A percentile compares a stretch with the other conserved stretches of the same genome.
Evolutionary conservation across 371 early-diverging fungal genomes (phyloP).

Genomic region (Mortierella polycephala): DNA sequence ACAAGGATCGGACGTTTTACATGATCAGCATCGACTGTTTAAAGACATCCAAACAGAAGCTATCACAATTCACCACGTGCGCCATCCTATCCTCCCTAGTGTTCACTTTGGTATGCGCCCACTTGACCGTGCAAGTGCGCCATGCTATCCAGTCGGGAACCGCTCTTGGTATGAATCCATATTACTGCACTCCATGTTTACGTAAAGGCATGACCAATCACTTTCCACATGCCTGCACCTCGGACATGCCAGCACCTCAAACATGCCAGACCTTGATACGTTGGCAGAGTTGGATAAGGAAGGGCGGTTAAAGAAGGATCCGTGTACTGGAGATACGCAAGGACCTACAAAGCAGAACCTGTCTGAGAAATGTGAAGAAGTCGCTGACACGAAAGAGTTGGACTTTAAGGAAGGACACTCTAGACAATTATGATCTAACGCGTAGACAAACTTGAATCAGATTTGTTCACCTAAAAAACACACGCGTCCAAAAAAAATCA

Average conservation of each 20-base stretch:
- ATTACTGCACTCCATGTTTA: constrained; percentile 28
- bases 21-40: background rate
- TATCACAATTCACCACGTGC: background rate
- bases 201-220: constrained; percentile 39
- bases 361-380: background rate
- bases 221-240: constrained; percentile 31
- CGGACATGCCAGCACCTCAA: constrained; percentile 5
- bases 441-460: too few species aligned
- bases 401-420: background rate
- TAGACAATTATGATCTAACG: too few species aligned
- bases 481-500: too few species aligned
- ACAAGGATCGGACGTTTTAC: background rate
- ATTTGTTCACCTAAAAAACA: too few species aligned
- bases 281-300: constrained; percentile 11
- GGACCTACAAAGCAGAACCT: background rate
- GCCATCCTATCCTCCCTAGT: background rate
- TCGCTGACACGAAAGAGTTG: background rate
- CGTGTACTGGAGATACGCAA: background rate
- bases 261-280: constrained; percentile 18
- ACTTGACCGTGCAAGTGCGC: constrained; percentile 13
- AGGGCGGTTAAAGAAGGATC: constrained; percentile 10
- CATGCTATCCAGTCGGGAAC: background rate
- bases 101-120: background rate
- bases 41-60: background rate
- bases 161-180: background rate